Conservation (phyloP, 306 rosid species). For the Arachis hypogaea region DNA sequence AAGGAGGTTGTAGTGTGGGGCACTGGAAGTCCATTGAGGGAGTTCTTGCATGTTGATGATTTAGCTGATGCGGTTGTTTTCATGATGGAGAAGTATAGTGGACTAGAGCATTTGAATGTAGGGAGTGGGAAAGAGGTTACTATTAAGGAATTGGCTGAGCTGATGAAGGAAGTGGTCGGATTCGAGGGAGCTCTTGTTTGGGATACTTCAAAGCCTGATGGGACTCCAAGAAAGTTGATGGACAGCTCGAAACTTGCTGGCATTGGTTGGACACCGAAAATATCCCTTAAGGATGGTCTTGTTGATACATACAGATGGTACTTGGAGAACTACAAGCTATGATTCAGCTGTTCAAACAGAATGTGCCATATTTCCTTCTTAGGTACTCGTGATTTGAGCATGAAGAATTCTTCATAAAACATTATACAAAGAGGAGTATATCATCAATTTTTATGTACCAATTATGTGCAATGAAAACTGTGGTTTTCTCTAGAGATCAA, state of each 20-base stretch:
- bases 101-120: conserved; percentile 76
- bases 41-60: conserved; percentile 93
- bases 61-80: conserved; percentile 79
- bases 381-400: conserved; percentile 38
- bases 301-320: conserved; percentile 91
- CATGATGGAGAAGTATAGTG: conserved; percentile 79
- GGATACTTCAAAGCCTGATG: conserved; percentile 91
- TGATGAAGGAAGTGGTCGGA: conserved; percentile 91
- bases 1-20: conserved; percentile 99
- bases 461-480: conserved; percentile 43
- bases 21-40: conserved; percentile 88
- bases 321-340: conserved; percentile 68
- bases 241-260: conserved; percentile 80
- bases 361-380: conserved; percentile 34
- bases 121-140: conserved; percentile 96
- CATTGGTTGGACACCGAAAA: conserved; percentile 82
- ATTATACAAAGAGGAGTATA: conserved; percentile 27
- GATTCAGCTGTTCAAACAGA: conserved; percentile 42
- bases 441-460: conserved; percentile 41
- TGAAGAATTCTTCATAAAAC: conserved; percentile 32
- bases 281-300: conserved; percentile 93
- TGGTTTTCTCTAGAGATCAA: conserved; percentile 19
- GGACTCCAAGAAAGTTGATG: conserved; percentile 97
- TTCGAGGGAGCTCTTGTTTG: conserved; percentile 87
- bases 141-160: conserved; percentile 84